Percentiles rank a stretch among this genome's conserved stretches.
Evolutionary conservation across 176 grass and related monocot genomes (phyloP).

Genomic region (Luzula sylvatica): DNA sequence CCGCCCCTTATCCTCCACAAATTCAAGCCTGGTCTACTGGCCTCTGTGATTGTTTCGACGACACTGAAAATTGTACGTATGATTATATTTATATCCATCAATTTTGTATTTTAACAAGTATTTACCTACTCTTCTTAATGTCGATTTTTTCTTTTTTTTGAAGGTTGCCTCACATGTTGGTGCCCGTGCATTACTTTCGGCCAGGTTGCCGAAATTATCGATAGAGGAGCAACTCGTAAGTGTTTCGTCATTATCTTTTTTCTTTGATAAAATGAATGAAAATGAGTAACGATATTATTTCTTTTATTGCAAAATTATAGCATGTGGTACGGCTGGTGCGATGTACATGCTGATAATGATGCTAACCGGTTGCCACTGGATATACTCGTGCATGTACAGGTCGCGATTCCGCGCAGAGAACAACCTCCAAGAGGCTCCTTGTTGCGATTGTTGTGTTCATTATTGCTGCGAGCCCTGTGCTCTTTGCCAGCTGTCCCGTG

Average conservation of each 20-base stretch:
- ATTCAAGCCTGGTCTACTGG: slow-evolving; percentile 32
- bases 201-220: slow-evolving; percentile 53
- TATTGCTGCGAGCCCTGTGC: slow-evolving; percentile 44
- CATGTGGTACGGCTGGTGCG: slow-evolving; percentile 37
- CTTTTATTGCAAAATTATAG: not conserved
- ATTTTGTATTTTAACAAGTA: not conserved
- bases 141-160: not conserved
- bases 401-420: slow-evolving; percentile 34
- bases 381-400: slow-evolving; percentile 57
- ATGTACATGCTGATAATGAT: slow-evolving; percentile 23
- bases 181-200: slow-evolving; percentile 74
- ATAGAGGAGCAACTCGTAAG: slow-evolving; percentile 40
- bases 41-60: slow-evolving; percentile 51
- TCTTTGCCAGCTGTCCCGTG: slow-evolving; percentile 50
- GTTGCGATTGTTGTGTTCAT: slow-evolving; percentile 59
- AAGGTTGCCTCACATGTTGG: slow-evolving; percentile 42
- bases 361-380: slow-evolving; percentile 16
- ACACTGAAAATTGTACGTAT: slow-evolving; percentile 4
- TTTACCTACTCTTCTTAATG: not conserved
- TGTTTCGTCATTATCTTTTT: not conserved
- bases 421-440: slow-evolving; percentile 28
- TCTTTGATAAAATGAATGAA: not conserved
- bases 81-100: not conserved
- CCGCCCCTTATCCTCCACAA: slow-evolving; percentile 5
- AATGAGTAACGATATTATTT: too few species aligned